phyloP scores from a whole-genome alignment of 2,329 filamentous ascomycete genomes.

The Diaporthe sp. region DNA sequence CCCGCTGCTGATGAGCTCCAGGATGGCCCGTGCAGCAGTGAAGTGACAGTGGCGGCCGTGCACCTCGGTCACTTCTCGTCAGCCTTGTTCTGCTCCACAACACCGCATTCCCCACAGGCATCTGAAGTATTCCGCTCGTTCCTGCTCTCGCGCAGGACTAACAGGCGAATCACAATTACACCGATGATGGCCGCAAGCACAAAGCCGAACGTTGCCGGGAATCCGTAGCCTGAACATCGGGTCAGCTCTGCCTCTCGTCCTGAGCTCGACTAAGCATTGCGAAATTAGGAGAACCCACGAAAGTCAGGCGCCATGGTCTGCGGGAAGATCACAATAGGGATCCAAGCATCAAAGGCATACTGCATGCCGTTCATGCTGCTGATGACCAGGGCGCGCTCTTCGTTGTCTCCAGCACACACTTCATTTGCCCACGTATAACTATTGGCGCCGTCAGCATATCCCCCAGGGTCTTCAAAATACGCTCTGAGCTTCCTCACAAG shows the following conservation, averaged over 20 bases:
- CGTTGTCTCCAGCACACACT: slow-evolving; percentile 44
- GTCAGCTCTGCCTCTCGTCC: not conserved
- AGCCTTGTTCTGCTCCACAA: not conserved
- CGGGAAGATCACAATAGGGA: slow-evolving; percentile 47
- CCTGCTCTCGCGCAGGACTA: not conserved
- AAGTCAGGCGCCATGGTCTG: slow-evolving; percentile 46
- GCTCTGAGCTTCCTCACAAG: slow-evolving; percentile 41
- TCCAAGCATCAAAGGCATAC: slow-evolving; percentile 45
- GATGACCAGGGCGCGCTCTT: slow-evolving; percentile 46
- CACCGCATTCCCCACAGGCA: not conserved
- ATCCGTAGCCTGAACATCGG: not conserved
- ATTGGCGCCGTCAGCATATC: not conserved
- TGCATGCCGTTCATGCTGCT: slow-evolving; percentile 47
- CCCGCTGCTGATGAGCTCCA: not conserved
- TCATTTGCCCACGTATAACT: slow-evolving; percentile 47
- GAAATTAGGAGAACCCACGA: slow-evolving; percentile 33
- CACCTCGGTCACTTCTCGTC: not conserved
- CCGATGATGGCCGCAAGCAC: slow-evolving; percentile 4
- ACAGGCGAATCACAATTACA: not conserved
- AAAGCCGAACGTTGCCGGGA: slow-evolving; percentile 21
- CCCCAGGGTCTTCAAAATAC: rapidly evolving
- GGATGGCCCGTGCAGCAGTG: not conserved
- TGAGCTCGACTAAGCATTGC: not conserved
- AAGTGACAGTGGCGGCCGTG: not conserved
- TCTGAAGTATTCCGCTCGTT: not conserved